These are phyloP conservation scores for Boletus fagicola DNA, from an alignment of 768 basidiomycete species.

Conservation along the genomic window DNA sequence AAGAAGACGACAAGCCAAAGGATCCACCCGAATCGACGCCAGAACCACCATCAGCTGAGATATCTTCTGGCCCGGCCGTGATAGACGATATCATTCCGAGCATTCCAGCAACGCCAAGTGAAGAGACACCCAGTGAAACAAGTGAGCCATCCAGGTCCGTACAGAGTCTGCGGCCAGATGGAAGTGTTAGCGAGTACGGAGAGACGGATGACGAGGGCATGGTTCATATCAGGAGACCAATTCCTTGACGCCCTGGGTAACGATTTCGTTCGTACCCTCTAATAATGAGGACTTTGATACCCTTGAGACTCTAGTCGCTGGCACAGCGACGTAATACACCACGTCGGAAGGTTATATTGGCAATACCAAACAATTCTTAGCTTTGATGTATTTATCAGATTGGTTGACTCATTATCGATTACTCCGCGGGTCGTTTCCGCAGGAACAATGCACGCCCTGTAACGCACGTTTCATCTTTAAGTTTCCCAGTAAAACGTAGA, in stretches of 20 bases:
- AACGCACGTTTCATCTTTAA: not conserved
- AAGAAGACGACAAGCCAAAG: slow-evolving; percentile 12
- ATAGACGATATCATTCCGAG: slow-evolving; percentile 36
- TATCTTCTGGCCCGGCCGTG: not conserved
- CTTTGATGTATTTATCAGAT: not conserved
- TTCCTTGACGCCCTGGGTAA: slow-evolving; percentile 16
- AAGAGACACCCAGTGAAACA: slow-evolving; percentile 28
- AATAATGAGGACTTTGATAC: slow-evolving; percentile 22
- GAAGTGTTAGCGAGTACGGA: slow-evolving; percentile 67
- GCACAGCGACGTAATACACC: slow-evolving; percentile 13
- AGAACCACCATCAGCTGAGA: slow-evolving; percentile 12
- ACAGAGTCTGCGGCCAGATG: slow-evolving; percentile 40
- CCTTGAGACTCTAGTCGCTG: slow-evolving; percentile 19
- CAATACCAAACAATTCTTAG: slow-evolving; percentile 5
- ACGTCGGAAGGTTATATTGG: slow-evolving; percentile 8
- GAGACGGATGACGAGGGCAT: slow-evolving; percentile 87
- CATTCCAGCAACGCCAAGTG: slow-evolving; percentile 19
- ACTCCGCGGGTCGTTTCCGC: not conserved
- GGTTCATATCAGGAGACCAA: slow-evolving; percentile 70
- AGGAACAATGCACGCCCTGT: too few species aligned
- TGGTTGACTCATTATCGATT: slow-evolving; percentile 5
- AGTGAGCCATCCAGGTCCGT: slow-evolving; percentile 27
- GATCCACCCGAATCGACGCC: slow-evolving; percentile 24
- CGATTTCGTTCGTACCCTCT: slow-evolving; percentile 1
- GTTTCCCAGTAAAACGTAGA: not conserved